A percentile compares a stretch with the other conserved stretches of the same genome.
phyloP scores from a whole-genome alignment of 1,284 basidiomycete species.

The Pseudozyma sp. region DNA sequence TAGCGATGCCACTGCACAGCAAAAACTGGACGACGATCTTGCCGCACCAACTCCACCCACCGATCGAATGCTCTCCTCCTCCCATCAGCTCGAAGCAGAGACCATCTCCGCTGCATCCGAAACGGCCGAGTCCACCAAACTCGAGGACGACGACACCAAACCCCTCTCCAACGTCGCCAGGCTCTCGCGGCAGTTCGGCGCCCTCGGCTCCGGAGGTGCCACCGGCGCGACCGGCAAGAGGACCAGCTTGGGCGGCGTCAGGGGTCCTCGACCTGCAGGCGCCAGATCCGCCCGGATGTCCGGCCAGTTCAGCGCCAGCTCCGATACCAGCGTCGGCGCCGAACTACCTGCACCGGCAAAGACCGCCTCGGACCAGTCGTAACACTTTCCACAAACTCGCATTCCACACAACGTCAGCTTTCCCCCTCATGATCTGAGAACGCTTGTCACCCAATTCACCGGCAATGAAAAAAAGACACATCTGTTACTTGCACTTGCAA shows the following conservation, averaged over 20 bases:
- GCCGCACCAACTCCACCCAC: slow-evolving; percentile 67
- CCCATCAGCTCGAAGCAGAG: slow-evolving; percentile 22
- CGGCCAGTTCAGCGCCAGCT: slow-evolving; percentile 8
- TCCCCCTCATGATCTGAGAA: too few relatives aligned
- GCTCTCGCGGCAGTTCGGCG: slow-evolving; percentile 54
- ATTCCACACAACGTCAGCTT: background rate
- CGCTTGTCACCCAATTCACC: too few relatives aligned
- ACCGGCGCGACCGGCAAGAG: slow-evolving; percentile 2
- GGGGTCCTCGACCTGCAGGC: slow-evolving; percentile 34
- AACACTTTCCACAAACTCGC: too few relatives aligned
- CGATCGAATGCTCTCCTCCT: slow-evolving; percentile 57
- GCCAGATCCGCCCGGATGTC: slow-evolving; percentile 27
- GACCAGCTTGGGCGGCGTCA: slow-evolving; percentile 13
- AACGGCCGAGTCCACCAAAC: slow-evolving; percentile 27
- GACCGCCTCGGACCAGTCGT: background rate
- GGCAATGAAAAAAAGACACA: too few relatives aligned
- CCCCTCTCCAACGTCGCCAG: slow-evolving; percentile 58
- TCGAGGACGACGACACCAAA: slow-evolving; percentile 39
- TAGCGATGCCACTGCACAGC: slow-evolving; percentile 67
- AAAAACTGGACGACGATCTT: slow-evolving; percentile 33
- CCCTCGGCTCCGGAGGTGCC: slow-evolving; percentile 24
- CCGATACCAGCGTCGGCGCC: too few relatives aligned
- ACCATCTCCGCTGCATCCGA: slow-evolving; percentile 25
- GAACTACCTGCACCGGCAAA: background rate
- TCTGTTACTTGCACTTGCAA: too few relatives aligned